These are phyloP conservation scores for Xylaria telfairii DNA, from an alignment of 495 filamentous ascomycete species.

Conservation along the genomic window DNA sequence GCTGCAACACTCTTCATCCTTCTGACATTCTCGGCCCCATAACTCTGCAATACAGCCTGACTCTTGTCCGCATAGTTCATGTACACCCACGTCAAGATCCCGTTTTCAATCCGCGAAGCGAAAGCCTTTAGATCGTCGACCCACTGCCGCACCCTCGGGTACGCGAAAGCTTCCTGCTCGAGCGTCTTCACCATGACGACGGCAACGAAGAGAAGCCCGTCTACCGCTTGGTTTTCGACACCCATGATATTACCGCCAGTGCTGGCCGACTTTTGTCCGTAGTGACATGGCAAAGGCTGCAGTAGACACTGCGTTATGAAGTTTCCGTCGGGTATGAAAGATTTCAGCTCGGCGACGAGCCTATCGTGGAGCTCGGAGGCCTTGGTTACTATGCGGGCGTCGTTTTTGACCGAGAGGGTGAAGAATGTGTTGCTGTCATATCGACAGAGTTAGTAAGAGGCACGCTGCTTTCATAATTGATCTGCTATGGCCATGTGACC, in stretches of 20 bases:
- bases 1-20: conserved; percentile 43
- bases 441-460: not conserved
- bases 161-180: conserved; percentile 32
- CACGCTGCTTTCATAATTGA: not conserved
- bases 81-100: conserved; percentile 38
- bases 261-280: conserved; percentile 47
- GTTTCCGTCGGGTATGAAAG: conserved; percentile 32
- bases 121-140: conserved; percentile 27
- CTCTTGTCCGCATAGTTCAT: conserved; percentile 49
- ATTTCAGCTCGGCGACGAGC: conserved; percentile 30
- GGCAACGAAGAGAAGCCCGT: conserved; percentile 32
- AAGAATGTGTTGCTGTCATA: conserved; percentile 36
- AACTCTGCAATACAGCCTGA: conserved; percentile 55
- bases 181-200: conserved; percentile 27
- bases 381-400: conserved; percentile 32
- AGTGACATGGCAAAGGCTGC: conserved; percentile 53
- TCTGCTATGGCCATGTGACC: not conserved
- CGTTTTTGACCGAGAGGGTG: conserved; percentile 38
- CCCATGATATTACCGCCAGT: conserved; percentile 63
- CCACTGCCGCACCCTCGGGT: conserved; percentile 21
- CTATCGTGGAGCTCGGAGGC: conserved; percentile 32
- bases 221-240: conserved; percentile 43
- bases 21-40: conserved; percentile 51
- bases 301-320: conserved; percentile 53
- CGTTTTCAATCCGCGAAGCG: conserved; percentile 22